Evolutionary conservation across 768 basidiomycete genomes (phyloP), one percentile per base, ranked within the genome.

Genomic region (Crepidotus variabilis): DNA sequence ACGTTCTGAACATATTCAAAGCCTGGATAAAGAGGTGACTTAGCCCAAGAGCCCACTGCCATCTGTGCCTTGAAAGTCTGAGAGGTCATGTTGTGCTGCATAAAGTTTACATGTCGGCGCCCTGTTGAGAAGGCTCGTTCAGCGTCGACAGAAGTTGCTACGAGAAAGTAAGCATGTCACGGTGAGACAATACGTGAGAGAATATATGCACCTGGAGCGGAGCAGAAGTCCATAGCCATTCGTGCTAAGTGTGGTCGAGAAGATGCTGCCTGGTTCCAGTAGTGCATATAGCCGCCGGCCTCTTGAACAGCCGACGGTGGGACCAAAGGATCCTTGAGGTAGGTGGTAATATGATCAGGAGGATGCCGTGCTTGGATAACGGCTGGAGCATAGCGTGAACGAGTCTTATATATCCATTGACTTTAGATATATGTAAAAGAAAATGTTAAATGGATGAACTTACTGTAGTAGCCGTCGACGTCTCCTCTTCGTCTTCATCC

Each of bases 101-200:
- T 58, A 50, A 67, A 66, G 48, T 67, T 67, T 14, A 73, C 66
- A 36, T 72, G 67, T 4, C 66, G 59, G 6, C 62, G 57, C 3
- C 71, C 71, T 43, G 59, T 60, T 28, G 71, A 73, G 60, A 74
- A 74, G 22, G 72, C 67, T 36, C 62, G 62, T 51, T 75, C 71
- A n/a, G 69, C 71, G 65, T 73, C 71, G 48, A 72, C 72, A 24
- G 71, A 73, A 32, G 60, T 60, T 11, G 66, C 66, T 67, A 47
- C 24, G 21, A 18, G 16, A 49, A 28, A 18, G 14, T 22, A 18
- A 16, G 21, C 24, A 6, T 13, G 13, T 16, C 4, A n/a, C 13
- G 22, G 22, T 9, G 20, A 49, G 13, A 18, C 20, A 7, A 22
- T 49, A n/a, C 11, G 20, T 9, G 35, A 55, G n/a, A 52, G 13